Evolutionary conservation across 495 filamentous ascomycete species (phyloP), one percentile per base, ranked within the genome.

Genomic region (Aspergillus nidulans): DNA sequence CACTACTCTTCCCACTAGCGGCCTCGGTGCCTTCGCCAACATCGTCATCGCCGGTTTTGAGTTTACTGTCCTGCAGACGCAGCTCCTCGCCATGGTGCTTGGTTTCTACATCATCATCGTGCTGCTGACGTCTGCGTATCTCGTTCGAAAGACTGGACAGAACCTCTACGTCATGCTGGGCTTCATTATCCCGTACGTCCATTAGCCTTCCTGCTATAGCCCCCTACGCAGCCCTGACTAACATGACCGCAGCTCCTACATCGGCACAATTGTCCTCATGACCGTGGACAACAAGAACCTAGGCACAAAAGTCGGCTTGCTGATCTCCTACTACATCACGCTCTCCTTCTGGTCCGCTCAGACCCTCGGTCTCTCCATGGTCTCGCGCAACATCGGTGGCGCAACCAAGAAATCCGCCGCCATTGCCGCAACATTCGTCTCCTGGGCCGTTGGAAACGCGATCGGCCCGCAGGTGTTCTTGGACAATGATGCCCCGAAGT

Each of bases 31-130:
- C 2, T 89, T 87, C 62, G 81, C 83, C 30, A 84, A 83, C 54
- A 80, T 88, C 59, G 85, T 80, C 28, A 71, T 80, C 52, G 67
- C 53, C 1, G 61, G 71, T 1, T 78, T 80, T 24, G 62, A 77
- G 0, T 80, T 74, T 46, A 70, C 62, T 0, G 58, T 66, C 0
- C 58, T 77, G 26, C 70, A 79, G 50, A 77, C 71, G 6, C 75
- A 75, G 43, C 61, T 79, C 30, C 61, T 78, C 10, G 80, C 84
- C 16, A 90, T 90, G 83, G 84, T 89, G 5, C 69, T 89, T 1
- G 85, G 86, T 5, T 81, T 78, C 34, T 87, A 86, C 54, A 88
- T 89, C 56, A 85, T 87, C 52, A 78, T 85, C 28, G 81, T 88
- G 13, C 66, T 90, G 24, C 63, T 89, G 32, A 72, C 71, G 3